Conservation (phyloP, 1,139 yeast genomes). For the Saccharomyces hybrid region DNA sequence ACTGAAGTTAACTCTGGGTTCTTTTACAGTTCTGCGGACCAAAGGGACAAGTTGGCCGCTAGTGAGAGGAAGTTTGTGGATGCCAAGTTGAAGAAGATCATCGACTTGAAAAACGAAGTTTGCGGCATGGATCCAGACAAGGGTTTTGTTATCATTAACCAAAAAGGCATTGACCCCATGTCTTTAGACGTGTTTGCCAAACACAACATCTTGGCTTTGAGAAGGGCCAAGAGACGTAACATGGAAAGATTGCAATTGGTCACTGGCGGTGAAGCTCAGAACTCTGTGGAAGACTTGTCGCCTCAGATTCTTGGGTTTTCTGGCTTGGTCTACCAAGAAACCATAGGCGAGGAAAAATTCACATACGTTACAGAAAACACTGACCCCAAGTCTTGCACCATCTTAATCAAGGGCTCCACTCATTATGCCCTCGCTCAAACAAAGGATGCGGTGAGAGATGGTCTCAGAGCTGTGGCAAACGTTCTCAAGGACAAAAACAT, state of each 20-base stretch:
- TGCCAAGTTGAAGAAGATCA: constrained; percentile 82
- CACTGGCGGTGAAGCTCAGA: constrained; percentile 97
- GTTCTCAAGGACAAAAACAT: constrained; percentile 78
- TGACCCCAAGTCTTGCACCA: constrained; percentile 87
- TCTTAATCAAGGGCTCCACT: constrained; percentile 89
- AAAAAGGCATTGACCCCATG: constrained; percentile 98
- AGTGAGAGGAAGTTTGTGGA: constrained; percentile 93
- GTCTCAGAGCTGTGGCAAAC: constrained; percentile 88
- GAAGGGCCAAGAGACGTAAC: constrained; percentile 97
- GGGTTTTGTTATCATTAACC: constrained; percentile 93
- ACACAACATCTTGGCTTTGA: constrained; percentile 83
- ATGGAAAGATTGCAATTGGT: constrained; percentile 97
- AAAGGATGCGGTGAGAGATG: constrained; percentile 95
- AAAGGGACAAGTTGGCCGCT: constrained; percentile 89
- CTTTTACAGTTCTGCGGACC: constrained; percentile 91
- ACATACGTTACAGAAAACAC: constrained; percentile 90
- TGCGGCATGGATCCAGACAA: constrained; percentile 66
- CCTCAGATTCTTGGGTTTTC: constrained; percentile 83
- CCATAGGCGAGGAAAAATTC: constrained; percentile 94
- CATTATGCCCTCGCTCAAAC: constrained; percentile 83
- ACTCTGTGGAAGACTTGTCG: constrained; percentile 89
- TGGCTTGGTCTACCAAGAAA: constrained; percentile 85
- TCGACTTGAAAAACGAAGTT: constrained; percentile 86
- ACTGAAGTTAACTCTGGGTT: constrained; percentile 97
- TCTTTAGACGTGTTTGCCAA: constrained; percentile 90